Evolutionary conservation across 1,284 basidiomycete genomes (phyloP), one percentile per base, ranked within the genome.

Genomic region (Sporisorium sorghi): DNA sequence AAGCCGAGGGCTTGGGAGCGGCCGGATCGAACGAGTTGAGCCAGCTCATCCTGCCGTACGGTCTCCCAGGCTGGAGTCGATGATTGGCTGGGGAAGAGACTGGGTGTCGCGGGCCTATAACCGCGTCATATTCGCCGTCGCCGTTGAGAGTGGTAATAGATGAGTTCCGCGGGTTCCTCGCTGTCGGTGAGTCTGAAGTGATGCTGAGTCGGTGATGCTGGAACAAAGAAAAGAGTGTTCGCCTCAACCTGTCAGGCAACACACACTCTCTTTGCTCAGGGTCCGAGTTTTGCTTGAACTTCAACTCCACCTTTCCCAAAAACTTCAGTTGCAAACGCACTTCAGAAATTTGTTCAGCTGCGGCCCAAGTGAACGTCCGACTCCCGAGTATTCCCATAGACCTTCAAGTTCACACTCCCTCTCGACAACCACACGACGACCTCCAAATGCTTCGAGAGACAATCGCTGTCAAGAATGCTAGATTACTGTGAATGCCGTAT

Each of bases 21-120:
- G 61, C 72, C 8, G 67, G 72, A 37, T 74, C 72, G 39, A 74
- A 74, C 0, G 62, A 58, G 44, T 49, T 52, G 53, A 74, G 55
- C 72, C 72, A 74, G 42, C 60, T 65, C 72, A 74, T 74, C n/a
- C 19, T 54, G 35, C 35, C 4, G n/a, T 28, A 9, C 26, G 5
- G 19, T 33, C 30, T 32, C 26, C 19, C 47, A 35, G 12, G 44
- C 19, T 21, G 7, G 47, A 48, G 9, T 33, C 26, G 30, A 33
- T 30, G 28, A 17, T 28, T 15, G 15, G 46, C 26, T n/a, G 30
- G 10, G 10, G 3, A 19, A 48, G 12, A 23, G 19, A 33, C 30
- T 12, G 11, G 5, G 19, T 14, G 21, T 23, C 6, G 17, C 19
- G 8, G 15, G 26, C 24, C 23, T 44, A 44, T 7, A 42, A 21